These are phyloP conservation scores for Lepiota brunneoincarnata DNA, from an alignment of 768 basidiomycete genomes.

Conservation along the genomic window DNA sequence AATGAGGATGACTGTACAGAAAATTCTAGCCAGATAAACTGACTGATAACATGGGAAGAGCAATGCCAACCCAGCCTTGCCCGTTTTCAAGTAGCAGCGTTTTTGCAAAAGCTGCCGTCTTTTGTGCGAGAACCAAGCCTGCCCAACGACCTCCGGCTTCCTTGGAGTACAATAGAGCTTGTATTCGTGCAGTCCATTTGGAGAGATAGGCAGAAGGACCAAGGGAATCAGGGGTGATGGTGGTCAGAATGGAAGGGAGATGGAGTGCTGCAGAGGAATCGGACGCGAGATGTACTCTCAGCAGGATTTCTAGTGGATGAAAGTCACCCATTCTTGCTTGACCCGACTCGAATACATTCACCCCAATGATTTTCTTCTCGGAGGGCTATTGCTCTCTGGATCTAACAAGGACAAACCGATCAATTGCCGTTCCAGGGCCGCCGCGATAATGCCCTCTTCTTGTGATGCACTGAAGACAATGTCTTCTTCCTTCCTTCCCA, in stretches of 20 bases:
- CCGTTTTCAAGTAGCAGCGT: constrained; percentile 65
- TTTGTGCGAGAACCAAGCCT: constrained; percentile 71
- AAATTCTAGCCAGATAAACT: constrained; percentile 32
- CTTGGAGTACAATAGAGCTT: constrained; percentile 74
- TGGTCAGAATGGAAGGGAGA: constrained; percentile 55
- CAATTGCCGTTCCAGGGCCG: background rate
- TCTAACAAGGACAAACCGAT: constrained; percentile 1
- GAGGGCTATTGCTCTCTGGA: background rate
- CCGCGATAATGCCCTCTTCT: background rate
- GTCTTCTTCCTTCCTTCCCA: constrained; percentile 13
- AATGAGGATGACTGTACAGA: constrained; percentile 19
- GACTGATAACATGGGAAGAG: constrained; percentile 68
- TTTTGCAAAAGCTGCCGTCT: constrained; percentile 57
- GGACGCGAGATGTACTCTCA: constrained; percentile 71
- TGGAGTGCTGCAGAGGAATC: constrained; percentile 60
- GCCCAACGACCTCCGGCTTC: constrained; percentile 78
- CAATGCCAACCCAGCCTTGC: constrained; percentile 66
- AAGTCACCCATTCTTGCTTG: constrained; percentile 36
- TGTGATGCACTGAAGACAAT: constrained; percentile 6
- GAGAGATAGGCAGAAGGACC: constrained; percentile 60
- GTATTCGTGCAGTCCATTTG: constrained; percentile 77
- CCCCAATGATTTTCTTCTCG: constrained; percentile 4
- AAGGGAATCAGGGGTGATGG: constrained; percentile 53
- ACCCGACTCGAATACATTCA: background rate
- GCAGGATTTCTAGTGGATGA: constrained; percentile 58